Evolutionary conservation across 768 basidiomycete genomes (phyloP).

Genomic region (Arthromyces matolae): DNA sequence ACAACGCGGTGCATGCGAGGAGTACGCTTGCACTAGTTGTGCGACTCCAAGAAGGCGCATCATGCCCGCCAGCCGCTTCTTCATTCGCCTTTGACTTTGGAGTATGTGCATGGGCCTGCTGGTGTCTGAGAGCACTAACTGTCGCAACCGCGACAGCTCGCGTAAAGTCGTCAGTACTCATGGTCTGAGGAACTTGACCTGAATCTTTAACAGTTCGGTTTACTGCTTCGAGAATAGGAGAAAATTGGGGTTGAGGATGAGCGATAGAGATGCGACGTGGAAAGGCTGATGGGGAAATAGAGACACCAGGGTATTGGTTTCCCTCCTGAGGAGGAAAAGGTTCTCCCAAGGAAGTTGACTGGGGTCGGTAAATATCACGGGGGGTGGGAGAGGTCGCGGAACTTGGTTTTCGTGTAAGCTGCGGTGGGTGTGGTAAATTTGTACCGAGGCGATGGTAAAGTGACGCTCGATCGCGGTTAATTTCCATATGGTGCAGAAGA

Average conservation of each 20-base stretch:
- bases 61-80: constrained; percentile 70
- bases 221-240: constrained; percentile 75
- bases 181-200: constrained; percentile 54
- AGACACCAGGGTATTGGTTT: background rate
- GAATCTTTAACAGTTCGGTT: constrained; percentile 69
- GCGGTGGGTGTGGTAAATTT: constrained; percentile 20
- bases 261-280: constrained; percentile 58
- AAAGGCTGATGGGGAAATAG: constrained; percentile 40
- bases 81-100: constrained; percentile 43
- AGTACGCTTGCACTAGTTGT: constrained; percentile 86
- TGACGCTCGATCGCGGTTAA: constrained; percentile 57
- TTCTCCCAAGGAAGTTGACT: constrained; percentile 4
- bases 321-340: constrained; percentile 4
- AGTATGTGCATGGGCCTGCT: constrained; percentile 54
- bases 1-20: constrained; percentile 84
- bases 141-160: constrained; percentile 93
- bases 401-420: constrained; percentile 41
- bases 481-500: constrained; percentile 63
- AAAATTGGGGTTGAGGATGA: constrained; percentile 33
- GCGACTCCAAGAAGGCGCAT: constrained; percentile 95
- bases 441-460: constrained; percentile 57
- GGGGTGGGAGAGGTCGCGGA: constrained; percentile 26
- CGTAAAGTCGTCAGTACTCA: constrained; percentile 88
- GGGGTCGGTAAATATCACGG: constrained; percentile 10
- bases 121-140: constrained; percentile 83